Conservation (phyloP, 2,329 filamentous ascomycete species). For the Claviceps cyperi region DNA sequence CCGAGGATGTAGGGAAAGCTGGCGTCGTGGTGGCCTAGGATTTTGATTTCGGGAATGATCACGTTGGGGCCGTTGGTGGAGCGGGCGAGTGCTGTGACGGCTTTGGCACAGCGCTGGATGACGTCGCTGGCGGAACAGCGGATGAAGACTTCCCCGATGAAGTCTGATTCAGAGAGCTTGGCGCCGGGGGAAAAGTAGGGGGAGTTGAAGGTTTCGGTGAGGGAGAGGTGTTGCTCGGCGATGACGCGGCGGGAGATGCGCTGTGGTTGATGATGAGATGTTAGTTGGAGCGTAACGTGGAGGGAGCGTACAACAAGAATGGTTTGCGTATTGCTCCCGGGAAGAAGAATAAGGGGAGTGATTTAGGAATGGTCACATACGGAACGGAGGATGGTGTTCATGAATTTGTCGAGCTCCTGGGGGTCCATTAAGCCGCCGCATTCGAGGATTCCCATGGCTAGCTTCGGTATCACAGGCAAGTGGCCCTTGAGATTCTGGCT, state of each 20-base stretch:
- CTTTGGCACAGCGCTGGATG: constrained; percentile 65
- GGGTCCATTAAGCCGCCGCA: constrained; percentile 70
- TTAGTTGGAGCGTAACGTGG: not conserved
- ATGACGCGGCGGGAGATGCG: constrained; percentile 92
- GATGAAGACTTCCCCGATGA: constrained; percentile 90
- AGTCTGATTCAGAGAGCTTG: constrained; percentile 59
- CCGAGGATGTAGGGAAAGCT: constrained; percentile 94
- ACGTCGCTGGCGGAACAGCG: constrained; percentile 86
- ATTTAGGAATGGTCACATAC: constrained; percentile 33
- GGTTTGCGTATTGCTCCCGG: not conserved
- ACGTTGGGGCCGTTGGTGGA: constrained; percentile 59
- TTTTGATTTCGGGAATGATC: constrained; percentile 62
- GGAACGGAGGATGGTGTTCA: constrained; percentile 84
- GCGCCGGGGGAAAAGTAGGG: constrained; percentile 79
- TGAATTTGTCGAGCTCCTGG: constrained; percentile 77
- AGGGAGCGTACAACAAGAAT: not conserved
- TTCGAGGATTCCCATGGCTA: constrained; percentile 89
- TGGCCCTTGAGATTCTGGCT: constrained; percentile 72
- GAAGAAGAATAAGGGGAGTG: no score
- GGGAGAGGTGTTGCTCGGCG: constrained; percentile 87
- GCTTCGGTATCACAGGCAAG: constrained; percentile 80
- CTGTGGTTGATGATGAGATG: constrained; percentile 25
- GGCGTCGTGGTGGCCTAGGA: constrained; percentile 74
- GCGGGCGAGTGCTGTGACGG: constrained; percentile 59
- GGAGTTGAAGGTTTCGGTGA: constrained; percentile 87